These are phyloP conservation scores for Macroventuria anomochaeta DNA, from an alignment of 2,329 filamentous ascomycete genomes.

Conservation along the genomic window DNA sequence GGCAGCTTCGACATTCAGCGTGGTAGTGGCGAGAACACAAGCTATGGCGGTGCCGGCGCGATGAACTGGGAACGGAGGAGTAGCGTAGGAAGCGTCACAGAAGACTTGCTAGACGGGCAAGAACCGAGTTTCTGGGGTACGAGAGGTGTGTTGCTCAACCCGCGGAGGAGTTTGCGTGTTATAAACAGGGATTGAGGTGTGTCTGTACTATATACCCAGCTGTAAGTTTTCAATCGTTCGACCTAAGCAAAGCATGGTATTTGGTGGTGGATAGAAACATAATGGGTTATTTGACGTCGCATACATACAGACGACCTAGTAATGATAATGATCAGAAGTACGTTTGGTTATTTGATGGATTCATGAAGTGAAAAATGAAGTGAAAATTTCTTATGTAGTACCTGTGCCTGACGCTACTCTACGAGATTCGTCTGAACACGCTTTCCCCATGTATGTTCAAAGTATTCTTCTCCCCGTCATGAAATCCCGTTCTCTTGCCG, in stretches of 20 bases:
- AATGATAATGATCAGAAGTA: conserved; percentile 7
- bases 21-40: conserved; percentile 21
- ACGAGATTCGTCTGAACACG: no score
- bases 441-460: no score
- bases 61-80: conserved; percentile 45
- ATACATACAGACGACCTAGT: background rate
- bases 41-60: conserved; percentile 28
- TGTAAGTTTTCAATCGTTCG: background rate
- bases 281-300: background rate
- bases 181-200: conserved; percentile 63
- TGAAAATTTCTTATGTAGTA: no score
- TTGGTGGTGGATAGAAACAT: background rate
- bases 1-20: conserved; percentile 30
- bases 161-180: conserved; percentile 70
- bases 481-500: no score
- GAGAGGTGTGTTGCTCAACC: conserved; percentile 68
- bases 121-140: conserved; percentile 73
- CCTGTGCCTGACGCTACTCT: no score
- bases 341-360: background rate
- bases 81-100: conserved; percentile 58
- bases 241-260: background rate
- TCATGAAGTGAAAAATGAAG: background rate
- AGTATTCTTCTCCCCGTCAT: no score
- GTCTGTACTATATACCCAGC: conserved; percentile 3
- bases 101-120: conserved; percentile 66